These are phyloP conservation scores for Cynara cardunculus DNA, from an alignment of 129 eudicot genomes.

Conservation along the genomic window DNA sequence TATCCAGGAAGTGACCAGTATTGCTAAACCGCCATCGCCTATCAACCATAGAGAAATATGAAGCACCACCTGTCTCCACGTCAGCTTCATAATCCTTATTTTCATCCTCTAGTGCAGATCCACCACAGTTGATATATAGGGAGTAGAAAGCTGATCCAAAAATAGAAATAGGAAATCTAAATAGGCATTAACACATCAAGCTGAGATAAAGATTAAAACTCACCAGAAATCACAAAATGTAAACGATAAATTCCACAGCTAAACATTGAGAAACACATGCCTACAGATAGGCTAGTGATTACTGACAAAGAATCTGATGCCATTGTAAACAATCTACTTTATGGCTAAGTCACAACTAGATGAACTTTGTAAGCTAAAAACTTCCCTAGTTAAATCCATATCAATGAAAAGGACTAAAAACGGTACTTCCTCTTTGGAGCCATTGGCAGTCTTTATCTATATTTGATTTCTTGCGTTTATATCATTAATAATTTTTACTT, in stretches of 20 bases:
- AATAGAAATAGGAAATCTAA: background rate
- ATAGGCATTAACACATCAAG: background rate
- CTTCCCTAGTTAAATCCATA: background rate
- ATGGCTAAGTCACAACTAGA: background rate
- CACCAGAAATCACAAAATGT: background rate
- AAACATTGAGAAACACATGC: background rate
- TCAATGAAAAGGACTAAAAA: background rate
- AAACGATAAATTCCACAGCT: background rate
- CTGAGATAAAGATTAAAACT: background rate
- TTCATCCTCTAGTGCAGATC: conserved; percentile 26
- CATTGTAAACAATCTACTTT: background rate
- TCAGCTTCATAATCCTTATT: conserved; percentile 42
- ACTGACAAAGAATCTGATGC: background rate
- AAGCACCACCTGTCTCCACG: conserved; percentile 30
- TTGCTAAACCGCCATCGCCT: conserved; percentile 72
- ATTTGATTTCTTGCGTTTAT: background rate
- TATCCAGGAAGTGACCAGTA: conserved; percentile 68
- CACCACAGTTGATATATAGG: conserved; percentile 78
- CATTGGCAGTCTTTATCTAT: background rate
- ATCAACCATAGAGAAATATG: conserved; percentile 29
- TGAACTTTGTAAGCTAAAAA: background rate
- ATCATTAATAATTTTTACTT: background rate
- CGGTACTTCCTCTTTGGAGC: background rate
- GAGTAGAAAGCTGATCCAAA: conserved; percentile 38
- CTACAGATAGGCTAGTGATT: too few relatives aligned